Conservation (phyloP, 2,329 filamentous ascomycete genomes). For the Emydomyces testavorans region DNA sequence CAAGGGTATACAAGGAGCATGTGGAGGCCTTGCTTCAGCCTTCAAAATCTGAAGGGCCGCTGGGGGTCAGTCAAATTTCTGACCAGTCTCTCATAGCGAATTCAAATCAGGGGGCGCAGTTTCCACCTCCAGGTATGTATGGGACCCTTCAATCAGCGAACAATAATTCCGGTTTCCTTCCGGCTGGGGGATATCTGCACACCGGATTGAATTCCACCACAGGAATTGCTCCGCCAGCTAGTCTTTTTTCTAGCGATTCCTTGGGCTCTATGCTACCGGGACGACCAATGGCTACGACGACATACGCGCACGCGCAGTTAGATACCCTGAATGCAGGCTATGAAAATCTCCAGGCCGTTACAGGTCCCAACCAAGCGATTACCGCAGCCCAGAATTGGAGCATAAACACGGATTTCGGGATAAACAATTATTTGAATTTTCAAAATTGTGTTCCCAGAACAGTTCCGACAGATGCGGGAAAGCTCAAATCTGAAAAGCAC, state of each 20-base stretch:
- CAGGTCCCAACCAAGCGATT: not conserved
- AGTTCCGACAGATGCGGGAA: not conserved
- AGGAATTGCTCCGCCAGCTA: not conserved
- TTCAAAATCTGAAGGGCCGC: conserved; percentile 13
- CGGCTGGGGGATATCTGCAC: not conserved
- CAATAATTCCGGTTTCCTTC: conserved; percentile 3
- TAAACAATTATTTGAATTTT: not conserved
- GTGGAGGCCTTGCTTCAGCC: conserved; percentile 20
- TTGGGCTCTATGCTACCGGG: not conserved
- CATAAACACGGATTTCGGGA: not conserved
- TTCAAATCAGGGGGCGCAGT: not conserved
- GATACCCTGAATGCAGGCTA: conserved; percentile 1
- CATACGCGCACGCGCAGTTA: not conserved
- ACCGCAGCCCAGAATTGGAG: conserved; percentile 1
- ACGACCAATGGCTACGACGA: not conserved
- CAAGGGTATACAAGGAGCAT: conserved; percentile 29
- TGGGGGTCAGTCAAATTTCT: not conserved
- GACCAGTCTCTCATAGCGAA: conserved; percentile 1
- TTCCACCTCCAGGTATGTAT: not conserved
- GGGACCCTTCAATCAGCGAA: not conserved
- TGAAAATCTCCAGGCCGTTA: not conserved
- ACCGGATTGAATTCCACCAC: not conserved
- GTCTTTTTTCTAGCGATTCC: not conserved
- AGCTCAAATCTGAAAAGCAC: not conserved
- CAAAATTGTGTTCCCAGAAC: not conserved